These are phyloP conservation scores for Aspergillus pseudoglaucus DNA, from an alignment of 2,329 filamentous ascomycete genomes.

Conservation along the genomic window DNA sequence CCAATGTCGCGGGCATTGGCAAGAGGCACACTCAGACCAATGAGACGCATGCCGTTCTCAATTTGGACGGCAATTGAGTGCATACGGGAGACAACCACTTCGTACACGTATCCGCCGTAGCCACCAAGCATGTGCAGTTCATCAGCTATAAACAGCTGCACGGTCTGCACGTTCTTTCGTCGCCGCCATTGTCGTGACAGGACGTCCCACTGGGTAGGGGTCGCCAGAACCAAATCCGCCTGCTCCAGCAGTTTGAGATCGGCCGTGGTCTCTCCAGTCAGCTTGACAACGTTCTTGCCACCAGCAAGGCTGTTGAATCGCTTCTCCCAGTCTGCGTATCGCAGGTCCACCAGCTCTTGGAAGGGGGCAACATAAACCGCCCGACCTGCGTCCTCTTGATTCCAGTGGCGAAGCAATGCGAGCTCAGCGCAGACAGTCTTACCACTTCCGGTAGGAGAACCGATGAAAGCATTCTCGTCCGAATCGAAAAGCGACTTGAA, in stretches of 20 bases:
- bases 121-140: conserved; percentile 91
- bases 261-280: conserved; percentile 85
- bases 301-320: conserved; percentile 66
- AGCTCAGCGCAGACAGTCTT: conserved; percentile 98
- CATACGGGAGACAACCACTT: conserved; percentile 96
- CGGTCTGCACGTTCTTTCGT: conserved; percentile 86
- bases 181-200: conserved; percentile 94
- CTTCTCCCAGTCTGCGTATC: conserved; percentile 77
- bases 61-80: conserved; percentile 89
- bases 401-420: conserved; percentile 83
- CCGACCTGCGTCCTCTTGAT: conserved; percentile 61
- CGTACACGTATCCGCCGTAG: conserved; percentile 80
- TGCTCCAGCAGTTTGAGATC: conserved; percentile 83
- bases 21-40: conserved; percentile 85
- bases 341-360: conserved; percentile 82
- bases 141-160: conserved; percentile 88
- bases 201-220: conserved; percentile 91
- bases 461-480: conserved; percentile 89
- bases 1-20: conserved; percentile 90
- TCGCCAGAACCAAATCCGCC: conserved; percentile 85
- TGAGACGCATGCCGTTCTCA: conserved; percentile 74
- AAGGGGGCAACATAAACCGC: conserved; percentile 93
- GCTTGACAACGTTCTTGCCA: conserved; percentile 84
- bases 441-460: conserved; percentile 86
- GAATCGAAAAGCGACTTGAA: conserved; percentile 90